A percentile compares a stretch with the other conserved stretches of the same genome.
These are phyloP conservation scores for Lachnellula cervina DNA, from an alignment of 2,329 filamentous ascomycete genomes.

Conservation along the genomic window DNA sequence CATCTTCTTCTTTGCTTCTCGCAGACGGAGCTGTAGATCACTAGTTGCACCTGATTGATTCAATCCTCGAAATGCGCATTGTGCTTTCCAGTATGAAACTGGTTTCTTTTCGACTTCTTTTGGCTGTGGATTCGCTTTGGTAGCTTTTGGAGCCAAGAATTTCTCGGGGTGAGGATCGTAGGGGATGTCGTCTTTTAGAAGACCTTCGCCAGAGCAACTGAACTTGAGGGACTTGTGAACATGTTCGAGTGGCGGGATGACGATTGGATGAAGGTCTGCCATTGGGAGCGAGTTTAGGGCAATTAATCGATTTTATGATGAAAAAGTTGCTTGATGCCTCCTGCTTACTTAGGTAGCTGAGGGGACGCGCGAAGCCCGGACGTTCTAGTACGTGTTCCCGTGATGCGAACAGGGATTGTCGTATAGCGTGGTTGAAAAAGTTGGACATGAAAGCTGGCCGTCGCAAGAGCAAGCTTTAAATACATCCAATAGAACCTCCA, in stretches of 20 bases:
- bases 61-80: constrained; percentile 17
- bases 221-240: constrained; percentile 16
- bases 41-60: constrained; percentile 12
- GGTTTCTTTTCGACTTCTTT: constrained; percentile 14
- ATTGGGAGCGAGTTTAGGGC: not conserved
- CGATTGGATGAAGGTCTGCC: constrained; percentile 14
- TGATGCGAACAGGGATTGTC: no score
- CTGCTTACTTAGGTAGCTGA: no score
- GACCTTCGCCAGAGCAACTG: constrained; percentile 15
- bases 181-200: constrained; percentile 14
- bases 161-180: constrained; percentile 17
- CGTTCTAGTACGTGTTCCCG: no score
- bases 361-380: no score
- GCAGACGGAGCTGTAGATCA: constrained; percentile 14
- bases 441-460: not conserved
- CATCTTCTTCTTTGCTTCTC: constrained; percentile 18
- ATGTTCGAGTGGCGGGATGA: constrained; percentile 11
- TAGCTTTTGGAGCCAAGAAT: constrained; percentile 13
- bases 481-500: not conserved
- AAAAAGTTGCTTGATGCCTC: no score
- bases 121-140: constrained; percentile 5
- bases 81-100: constrained; percentile 17
- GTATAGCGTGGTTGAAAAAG: not conserved
- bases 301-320: no score
- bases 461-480: not conserved